Conservation (phyloP, 2,329 filamentous ascomycete genomes). For the Cercospora sp. region DNA sequence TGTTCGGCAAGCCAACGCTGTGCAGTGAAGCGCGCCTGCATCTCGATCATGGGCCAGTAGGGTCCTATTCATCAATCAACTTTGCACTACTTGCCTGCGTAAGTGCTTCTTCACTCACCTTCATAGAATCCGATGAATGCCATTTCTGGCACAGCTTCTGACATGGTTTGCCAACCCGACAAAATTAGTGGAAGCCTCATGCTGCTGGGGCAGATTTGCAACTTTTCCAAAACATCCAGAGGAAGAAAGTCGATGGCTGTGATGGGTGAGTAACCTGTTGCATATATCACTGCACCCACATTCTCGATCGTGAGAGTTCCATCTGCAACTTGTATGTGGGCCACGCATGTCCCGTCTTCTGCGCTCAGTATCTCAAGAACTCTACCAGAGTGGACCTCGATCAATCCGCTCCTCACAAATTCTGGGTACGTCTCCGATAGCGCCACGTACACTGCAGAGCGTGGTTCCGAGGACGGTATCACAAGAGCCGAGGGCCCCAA, state of each 20-base stretch:
- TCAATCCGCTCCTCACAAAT: conserved; percentile 65
- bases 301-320: conserved; percentile 47
- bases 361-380: conserved; percentile 31
- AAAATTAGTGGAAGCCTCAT: conserved; percentile 64
- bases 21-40: conserved; percentile 72
- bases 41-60: conserved; percentile 85
- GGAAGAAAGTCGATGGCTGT: conserved; percentile 66
- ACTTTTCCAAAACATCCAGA: conserved; percentile 52
- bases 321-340: conserved; percentile 8
- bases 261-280: conserved; percentile 71
- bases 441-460: conserved; percentile 51
- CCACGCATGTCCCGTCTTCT: conserved; percentile 15
- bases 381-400: conserved; percentile 44
- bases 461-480: conserved; percentile 21
- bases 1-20: conserved; percentile 56
- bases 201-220: conserved; percentile 59
- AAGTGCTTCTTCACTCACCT: background rate
- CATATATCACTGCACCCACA: conserved; percentile 68
- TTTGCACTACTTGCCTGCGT: background rate
- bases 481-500: conserved; percentile 31
- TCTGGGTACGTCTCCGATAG: conserved; percentile 72
- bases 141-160: conserved; percentile 60
- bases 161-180: conserved; percentile 49
- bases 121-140: conserved; percentile 84
- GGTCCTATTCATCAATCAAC: conserved; percentile 51